Evolutionary conservation across 179 eudicot species (phyloP).

Genomic region (Silene vulgaris): DNA sequence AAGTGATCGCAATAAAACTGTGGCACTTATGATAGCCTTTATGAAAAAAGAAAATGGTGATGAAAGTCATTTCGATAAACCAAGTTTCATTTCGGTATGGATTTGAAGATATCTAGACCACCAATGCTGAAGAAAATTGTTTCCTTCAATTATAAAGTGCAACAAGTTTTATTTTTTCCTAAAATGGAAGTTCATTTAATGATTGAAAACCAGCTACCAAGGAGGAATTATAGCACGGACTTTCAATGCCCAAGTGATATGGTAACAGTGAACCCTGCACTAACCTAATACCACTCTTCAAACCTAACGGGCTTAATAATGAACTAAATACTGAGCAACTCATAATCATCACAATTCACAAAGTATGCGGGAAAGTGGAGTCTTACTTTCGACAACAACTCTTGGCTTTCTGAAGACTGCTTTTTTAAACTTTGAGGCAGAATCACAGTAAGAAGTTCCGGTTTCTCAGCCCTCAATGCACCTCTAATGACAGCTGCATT

Average conservation of each 20-base stretch:
- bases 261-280: not conserved
- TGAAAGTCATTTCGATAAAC: too few species aligned
- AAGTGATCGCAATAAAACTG: too few species aligned
- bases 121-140: not conserved
- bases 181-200: too few species aligned
- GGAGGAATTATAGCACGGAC: too few species aligned
- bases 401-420: constrained; percentile 98
- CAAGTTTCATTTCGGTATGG: not conserved
- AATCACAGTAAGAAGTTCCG: constrained; percentile 87
- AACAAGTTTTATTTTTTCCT: too few species aligned
- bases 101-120: not conserved
- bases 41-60: too few species aligned
- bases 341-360: not conserved
- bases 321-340: not conserved
- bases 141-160: not conserved
- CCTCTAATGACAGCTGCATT: constrained; percentile 99
- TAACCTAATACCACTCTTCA: too few species aligned
- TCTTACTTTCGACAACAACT: constrained; percentile 83
- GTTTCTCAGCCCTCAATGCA: constrained; percentile 95
- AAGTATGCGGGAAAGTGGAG: not conserved
- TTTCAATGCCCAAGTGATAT: not conserved
- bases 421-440: constrained; percentile 90
- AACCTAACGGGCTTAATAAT: not conserved
- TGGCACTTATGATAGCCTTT: too few species aligned
- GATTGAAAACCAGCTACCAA: too few species aligned